These are phyloP conservation scores for Pythium coloratum DNA, from an alignment of 352 stramenopile species.

Conservation along the genomic window DNA sequence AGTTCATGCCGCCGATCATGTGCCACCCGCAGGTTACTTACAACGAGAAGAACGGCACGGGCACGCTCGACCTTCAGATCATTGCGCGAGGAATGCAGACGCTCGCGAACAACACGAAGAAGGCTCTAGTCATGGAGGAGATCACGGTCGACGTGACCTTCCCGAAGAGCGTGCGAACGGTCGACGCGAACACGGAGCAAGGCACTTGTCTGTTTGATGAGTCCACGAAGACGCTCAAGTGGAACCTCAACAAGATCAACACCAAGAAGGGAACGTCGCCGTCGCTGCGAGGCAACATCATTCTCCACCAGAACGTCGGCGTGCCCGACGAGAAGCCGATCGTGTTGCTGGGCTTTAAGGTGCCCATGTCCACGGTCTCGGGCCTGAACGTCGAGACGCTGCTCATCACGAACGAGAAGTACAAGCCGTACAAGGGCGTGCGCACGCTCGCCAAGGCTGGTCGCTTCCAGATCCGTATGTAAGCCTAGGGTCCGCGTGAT, in stretches of 20 bases:
- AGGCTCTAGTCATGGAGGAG: slow-evolving; percentile 84
- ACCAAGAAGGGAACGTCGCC: slow-evolving; percentile 84
- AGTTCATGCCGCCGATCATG: slow-evolving; percentile 85
- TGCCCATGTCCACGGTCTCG: slow-evolving; percentile 95
- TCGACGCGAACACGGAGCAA: slow-evolving; percentile 92
- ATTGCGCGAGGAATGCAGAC: slow-evolving; percentile 75
- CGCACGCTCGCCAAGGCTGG: slow-evolving; percentile 95
- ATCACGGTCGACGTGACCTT: slow-evolving; percentile 96
- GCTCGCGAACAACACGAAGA: slow-evolving; percentile 79
- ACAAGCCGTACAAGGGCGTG: slow-evolving; percentile 98
- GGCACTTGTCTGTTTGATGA: slow-evolving; percentile 96
- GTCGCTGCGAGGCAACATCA: slow-evolving; percentile 91
- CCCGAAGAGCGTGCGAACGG: slow-evolving; percentile 93
- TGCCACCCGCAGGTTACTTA: slow-evolving; percentile 88
- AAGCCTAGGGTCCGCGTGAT: neutral
- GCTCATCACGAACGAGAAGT: slow-evolving; percentile 95
- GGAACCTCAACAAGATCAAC: slow-evolving; percentile 94
- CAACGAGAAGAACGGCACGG: slow-evolving; percentile 61
- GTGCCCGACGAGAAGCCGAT: slow-evolving; percentile 92
- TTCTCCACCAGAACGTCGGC: slow-evolving; percentile 83
- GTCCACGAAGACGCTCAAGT: slow-evolving; percentile 92
- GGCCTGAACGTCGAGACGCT: slow-evolving; percentile 95
- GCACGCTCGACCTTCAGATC: slow-evolving; percentile 73
- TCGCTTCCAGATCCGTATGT: slow-evolving; percentile 95
- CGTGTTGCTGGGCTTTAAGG: slow-evolving; percentile 95